A percentile compares a stretch with the other conserved stretches of the same genome.
Conservation (phyloP, 2,329 filamentous ascomycete species). For the Exutisphaerella laricina region DNA sequence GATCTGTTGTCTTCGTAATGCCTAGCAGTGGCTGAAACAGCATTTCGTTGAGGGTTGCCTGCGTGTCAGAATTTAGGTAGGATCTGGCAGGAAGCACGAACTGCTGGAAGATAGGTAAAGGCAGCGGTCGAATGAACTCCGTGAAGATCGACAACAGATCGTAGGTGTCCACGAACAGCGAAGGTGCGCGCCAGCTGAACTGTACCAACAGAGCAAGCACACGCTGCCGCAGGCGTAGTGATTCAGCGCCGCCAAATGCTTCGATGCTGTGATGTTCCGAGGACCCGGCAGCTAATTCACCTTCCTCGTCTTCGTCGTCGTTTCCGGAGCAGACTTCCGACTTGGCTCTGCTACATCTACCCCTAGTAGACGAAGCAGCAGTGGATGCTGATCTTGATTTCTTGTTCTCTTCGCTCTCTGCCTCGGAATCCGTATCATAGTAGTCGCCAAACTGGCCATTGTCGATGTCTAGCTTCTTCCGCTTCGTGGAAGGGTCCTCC, state of each 20-base stretch:
- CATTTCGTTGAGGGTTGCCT: slow-evolving; percentile 49
- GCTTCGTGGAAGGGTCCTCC: slow-evolving; percentile 56
- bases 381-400: slow-evolving; percentile 13
- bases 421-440: slow-evolving; percentile 28
- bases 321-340: slow-evolving; percentile 2
- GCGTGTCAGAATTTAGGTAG: slow-evolving; percentile 34
- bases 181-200: slow-evolving; percentile 27
- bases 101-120: slow-evolving; percentile 53
- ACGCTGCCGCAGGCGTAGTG: slow-evolving; percentile 57
- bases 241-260: slow-evolving; percentile 43
- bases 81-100: slow-evolving; percentile 46
- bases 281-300: slow-evolving; percentile 1
- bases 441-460: slow-evolving; percentile 39
- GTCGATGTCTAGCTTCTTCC: slow-evolving; percentile 47
- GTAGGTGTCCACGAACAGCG: slow-evolving; percentile 46
- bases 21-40: slow-evolving; percentile 49
- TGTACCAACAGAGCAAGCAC: slow-evolving; percentile 51
- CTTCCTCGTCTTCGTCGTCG: slow-evolving; percentile 7
- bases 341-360: slow-evolving; percentile 5
- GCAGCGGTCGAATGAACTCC: slow-evolving; percentile 53
- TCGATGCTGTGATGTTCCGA: slow-evolving; percentile 7
- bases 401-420: slow-evolving; percentile 14
- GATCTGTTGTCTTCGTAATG: slow-evolving; percentile 36
- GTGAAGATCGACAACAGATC: slow-evolving; percentile 57
- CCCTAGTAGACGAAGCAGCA: slow-evolving; percentile 7